These are phyloP conservation scores for Gastrolobium villosum DNA, from an alignment of 306 rosid species.

Conservation along the genomic window DNA sequence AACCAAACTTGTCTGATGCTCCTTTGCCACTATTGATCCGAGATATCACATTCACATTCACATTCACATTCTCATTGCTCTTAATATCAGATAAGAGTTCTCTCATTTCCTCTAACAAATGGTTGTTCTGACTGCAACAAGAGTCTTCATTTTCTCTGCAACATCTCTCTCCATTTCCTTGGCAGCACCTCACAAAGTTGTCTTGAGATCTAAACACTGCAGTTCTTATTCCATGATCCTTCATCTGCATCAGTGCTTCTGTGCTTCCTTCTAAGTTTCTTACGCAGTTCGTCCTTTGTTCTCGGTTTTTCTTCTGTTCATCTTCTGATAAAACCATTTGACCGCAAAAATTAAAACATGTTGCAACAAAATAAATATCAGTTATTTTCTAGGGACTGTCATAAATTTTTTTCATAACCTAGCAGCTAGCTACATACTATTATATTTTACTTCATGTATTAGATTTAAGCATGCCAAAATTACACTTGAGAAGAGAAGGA, in stretches of 20 bases:
- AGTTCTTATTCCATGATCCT: conserved; percentile 38
- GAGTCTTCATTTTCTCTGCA: conserved; percentile 62
- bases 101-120: conserved; percentile 35
- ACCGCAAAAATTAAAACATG: conserved; percentile 42
- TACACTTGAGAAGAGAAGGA: not conserved
- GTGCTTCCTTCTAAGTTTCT: conserved; percentile 50
- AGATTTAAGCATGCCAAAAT: conserved; percentile 4
- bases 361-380: conserved; percentile 20
- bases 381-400: not conserved
- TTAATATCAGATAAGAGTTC: conserved; percentile 47
- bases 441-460: not conserved
- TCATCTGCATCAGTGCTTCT: conserved; percentile 7
- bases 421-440: not conserved
- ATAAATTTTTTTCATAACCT: not conserved
- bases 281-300: conserved; percentile 60
- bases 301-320: conserved; percentile 68
- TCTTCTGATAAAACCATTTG: conserved; percentile 90
- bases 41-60: conserved; percentile 30
- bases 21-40: conserved; percentile 59
- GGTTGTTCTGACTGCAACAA: conserved; percentile 64
- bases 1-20: conserved; percentile 55
- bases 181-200: conserved; percentile 11
- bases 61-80: conserved; percentile 43
- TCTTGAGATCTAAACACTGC: not conserved
- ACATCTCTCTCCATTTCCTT: conserved; percentile 49